Evolutionary conservation across 352 stramenopile genomes (phyloP).

Genomic region (Blastocystis sp.): DNA sequence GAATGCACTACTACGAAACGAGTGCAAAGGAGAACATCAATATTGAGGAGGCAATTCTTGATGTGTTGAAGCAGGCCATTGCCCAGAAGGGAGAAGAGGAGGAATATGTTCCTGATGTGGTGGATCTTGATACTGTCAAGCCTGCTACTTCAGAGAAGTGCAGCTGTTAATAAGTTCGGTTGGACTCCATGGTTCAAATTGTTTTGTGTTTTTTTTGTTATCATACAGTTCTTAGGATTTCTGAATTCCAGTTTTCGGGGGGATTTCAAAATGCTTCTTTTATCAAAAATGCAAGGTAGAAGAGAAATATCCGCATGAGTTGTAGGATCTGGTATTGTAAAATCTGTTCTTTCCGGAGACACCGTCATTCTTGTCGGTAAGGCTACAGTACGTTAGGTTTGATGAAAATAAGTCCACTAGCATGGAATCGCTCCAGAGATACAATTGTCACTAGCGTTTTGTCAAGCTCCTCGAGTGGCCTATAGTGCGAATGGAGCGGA

Average conservation of each 20-base stretch:
- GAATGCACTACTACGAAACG: slow-evolving; percentile 91
- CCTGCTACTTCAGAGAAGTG: slow-evolving; percentile 43
- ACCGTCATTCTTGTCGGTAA: slow-evolving; percentile 88
- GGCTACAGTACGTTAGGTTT: slow-evolving; percentile 62
- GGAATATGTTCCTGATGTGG: slow-evolving; percentile 51
- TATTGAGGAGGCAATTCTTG: slow-evolving; percentile 88
- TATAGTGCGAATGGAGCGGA: slow-evolving; percentile 68
- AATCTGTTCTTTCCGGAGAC: slow-evolving; percentile 91
- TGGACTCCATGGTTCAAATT: not conserved
- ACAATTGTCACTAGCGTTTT: slow-evolving; percentile 86
- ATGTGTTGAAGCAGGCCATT: slow-evolving; percentile 50
- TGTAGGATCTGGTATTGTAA: slow-evolving; percentile 70
- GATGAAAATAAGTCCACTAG: not conserved
- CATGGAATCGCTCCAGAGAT: slow-evolving; percentile 84
- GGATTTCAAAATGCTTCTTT: not conserved
- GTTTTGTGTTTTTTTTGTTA: not conserved
- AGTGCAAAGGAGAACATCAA: slow-evolving; percentile 91
- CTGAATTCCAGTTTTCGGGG: not conserved
- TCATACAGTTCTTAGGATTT: not conserved
- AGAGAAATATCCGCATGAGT: not conserved
- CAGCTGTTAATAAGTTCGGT: slow-evolving; percentile 31
- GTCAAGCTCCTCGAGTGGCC: slow-evolving; percentile 83
- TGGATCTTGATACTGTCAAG: slow-evolving; percentile 40
- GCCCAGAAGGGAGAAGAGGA: slow-evolving; percentile 48
- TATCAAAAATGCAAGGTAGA: slow-evolving; percentile 39